Base-by-base conservation (phyloP, 148 eudicot genomes). In the Persicaria maculosa region DNA sequence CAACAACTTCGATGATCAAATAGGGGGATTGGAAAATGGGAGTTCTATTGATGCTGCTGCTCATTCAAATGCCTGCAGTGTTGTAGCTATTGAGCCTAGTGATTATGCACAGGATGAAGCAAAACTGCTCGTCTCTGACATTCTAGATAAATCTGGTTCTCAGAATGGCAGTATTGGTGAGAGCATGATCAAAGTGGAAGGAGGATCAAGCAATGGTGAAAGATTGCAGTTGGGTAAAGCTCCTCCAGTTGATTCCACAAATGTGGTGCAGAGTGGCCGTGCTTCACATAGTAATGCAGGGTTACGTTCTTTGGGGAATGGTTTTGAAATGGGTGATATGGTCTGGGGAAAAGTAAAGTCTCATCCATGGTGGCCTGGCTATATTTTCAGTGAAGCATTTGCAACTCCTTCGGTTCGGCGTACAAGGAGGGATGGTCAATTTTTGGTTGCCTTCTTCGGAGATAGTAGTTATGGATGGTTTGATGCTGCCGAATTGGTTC, bases 361-460 rank as follows among this genome's bases (percentile, higher is more conserved):
- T 8, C 97, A 95, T 73, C 98, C 98, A 4, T 95, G 98, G 98
- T 95, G 98, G 98, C 98, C 98, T 0, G 98, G 98, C 9, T 87
- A 88, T 77, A 72, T 95, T 4, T 92, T 76, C 71, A 79, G 81
- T 68, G 98, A 95, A 62, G 87, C 85, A 6, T 90, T 90, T 79
- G 96, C 93, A 14, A 48, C 87, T n/a, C 68, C 84, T 50, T 82
- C 88, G 11, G 97, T 95, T 74, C 78, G 88, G 40, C 81, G 91
- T 70, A 78, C 83, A 16, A 95, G 90, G 83, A 86, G 83, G 68
- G 88, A 83, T 59, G 98, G 96, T 2, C 83, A 84, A 73, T 80
- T 92, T 47, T 81, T 95, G 88, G 97, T 92, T 67, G 98, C 98
- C 1, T 95, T 95, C 81, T 95, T 87, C 75, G 98, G 98, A 19